Evolutionary conservation across 805 yeast species (phyloP), one percentile per base, ranked within the genome.

Genomic region (Saturnispora sekii): DNA sequence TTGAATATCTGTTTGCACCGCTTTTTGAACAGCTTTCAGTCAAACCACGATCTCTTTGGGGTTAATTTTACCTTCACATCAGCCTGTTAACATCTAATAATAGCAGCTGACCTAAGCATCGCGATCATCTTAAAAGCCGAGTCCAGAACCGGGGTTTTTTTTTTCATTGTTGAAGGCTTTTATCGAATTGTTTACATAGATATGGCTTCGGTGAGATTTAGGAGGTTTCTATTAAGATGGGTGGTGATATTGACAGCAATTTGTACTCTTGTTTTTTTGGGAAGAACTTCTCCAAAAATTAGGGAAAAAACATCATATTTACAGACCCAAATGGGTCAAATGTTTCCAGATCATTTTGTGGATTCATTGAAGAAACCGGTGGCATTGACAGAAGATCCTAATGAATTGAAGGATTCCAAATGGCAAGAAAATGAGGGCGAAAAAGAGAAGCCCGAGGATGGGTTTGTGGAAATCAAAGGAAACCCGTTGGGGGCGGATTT

Each of bases 401-500:
- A 30, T 10, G 34, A 18, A 12, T 10, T 29, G 12, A 18, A 29
- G n/a, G 34, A 29, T 15, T 38, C 41, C 18, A 21, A 38, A 29
- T 38, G 34, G 41, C 17, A 15, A 14, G 32, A 21, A 3, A 18
- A 30, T 28, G 37, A 40, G 15, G 21, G 17, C 12, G 37, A 33
- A 3, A 33, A 32, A 18, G 38, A 33, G 8, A 21, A 21, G 26
- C 26, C 26, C 9, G 37, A 32, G 28, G 43, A 32, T 17, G 33
- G 34, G 4, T 26, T 33, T 5, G 21, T 32, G 15, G 21, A 40
- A 8, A 32, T 29, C 5, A 12, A n/a, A 14, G 43, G 37, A 3
- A 33, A 40, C 9, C 43, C 43, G 8, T 21, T 21, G 26, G 26
- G 7, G 26, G 26, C 55, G 14, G 44, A 54, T 39, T 53, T 49